Evolutionary conservation across 2,329 filamentous ascomycete species (phyloP), one percentile per base, ranked within the genome.

Genomic region (Xylaria sp.): DNA sequence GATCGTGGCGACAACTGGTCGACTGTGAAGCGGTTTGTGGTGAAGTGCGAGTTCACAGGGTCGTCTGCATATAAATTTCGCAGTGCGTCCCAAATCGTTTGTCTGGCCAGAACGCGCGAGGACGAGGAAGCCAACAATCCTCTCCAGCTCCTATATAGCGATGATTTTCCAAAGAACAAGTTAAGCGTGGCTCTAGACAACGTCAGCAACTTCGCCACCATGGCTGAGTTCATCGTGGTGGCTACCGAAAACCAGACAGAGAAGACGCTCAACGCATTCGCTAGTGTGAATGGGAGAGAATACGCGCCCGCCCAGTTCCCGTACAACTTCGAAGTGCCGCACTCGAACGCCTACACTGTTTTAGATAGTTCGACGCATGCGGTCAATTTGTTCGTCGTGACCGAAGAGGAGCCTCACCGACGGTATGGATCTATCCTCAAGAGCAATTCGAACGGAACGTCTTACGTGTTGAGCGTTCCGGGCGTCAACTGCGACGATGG

Each of bases 381-480:
- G 1, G 83, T 99, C 54, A 97, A 97, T 74, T 76, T 99, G 53
- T 95, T 97, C 67, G 93, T 97, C 43, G 92, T 89, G 0, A 90
- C 91, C 39, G 88, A 89, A 65, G 82, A 81, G 39, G 76, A 77
- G 2, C 70, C 78, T 46, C 87, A 85, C 17, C 84, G 82, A 46
- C 84, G 89, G 55, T 92, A 90, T 64, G 94, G 94, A 37, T 88
- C 89, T 20, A 91, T 99, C 63, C 85, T 99, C 73, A 99, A 97
- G 83, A 97, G 92, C 69, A 99, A 99, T 76, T 97, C 92, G 65
- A 97, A 99, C 69, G 94, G 94, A 49, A 99, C 94, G 0, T 94
- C 90, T 1, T 99, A 97, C 67, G 90, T 96, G 11, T 77, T 96
- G 60, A 95, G 90, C 71, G 79, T 94, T 20, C 78, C 84, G 44